Evolutionary conservation across 2,329 filamentous ascomycete genomes (phyloP).

Genomic region (Ramularia endophylla): DNA sequence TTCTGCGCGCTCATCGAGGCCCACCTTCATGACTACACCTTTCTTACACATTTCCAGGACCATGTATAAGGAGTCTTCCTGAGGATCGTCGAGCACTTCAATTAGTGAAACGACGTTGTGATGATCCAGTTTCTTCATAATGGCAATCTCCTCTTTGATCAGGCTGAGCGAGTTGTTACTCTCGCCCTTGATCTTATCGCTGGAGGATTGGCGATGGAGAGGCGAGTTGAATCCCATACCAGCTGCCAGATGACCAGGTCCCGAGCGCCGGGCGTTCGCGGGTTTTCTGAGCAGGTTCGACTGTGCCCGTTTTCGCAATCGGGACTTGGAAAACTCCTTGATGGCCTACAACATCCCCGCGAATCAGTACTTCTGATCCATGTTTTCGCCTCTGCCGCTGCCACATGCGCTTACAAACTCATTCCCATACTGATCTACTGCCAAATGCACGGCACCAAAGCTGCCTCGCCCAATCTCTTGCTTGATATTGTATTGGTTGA

Average conservation of each 20-base stretch:
- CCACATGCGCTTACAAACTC: conserved; percentile 69
- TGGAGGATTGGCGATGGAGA: conserved; percentile 54
- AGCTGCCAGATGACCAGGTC: conserved; percentile 45
- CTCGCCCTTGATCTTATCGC: conserved; percentile 42
- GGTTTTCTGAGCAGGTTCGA: conserved; percentile 74
- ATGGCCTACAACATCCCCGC: conserved; percentile 59
- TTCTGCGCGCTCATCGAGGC: conserved; percentile 71
- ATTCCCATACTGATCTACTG: conserved; percentile 79
- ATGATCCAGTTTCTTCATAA: conserved; percentile 98
- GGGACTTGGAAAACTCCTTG: conserved; percentile 95
- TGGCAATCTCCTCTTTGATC: conserved; percentile 93
- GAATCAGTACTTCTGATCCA: conserved; percentile 8
- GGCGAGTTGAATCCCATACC: conserved; percentile 57
- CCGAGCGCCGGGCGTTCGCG: conserved; percentile 42
- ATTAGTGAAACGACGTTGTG: conserved; percentile 88
- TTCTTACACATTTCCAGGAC: conserved; percentile 99
- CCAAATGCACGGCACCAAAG: conserved; percentile 88
- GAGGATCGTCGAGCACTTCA: conserved; percentile 91
- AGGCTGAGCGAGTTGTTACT: conserved; percentile 71
- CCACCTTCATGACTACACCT: conserved; percentile 94
- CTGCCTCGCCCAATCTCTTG: conserved; percentile 97
- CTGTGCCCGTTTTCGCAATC: conserved; percentile 81
- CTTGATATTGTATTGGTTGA: conserved; percentile 92
- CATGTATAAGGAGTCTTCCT: conserved; percentile 96
- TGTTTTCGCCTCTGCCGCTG: neutral